A percentile compares a stretch with the other conserved stretches of the same genome.
Conservation (phyloP, 2,329 filamentous ascomycete genomes). For the Aulographum hederae region DNA sequence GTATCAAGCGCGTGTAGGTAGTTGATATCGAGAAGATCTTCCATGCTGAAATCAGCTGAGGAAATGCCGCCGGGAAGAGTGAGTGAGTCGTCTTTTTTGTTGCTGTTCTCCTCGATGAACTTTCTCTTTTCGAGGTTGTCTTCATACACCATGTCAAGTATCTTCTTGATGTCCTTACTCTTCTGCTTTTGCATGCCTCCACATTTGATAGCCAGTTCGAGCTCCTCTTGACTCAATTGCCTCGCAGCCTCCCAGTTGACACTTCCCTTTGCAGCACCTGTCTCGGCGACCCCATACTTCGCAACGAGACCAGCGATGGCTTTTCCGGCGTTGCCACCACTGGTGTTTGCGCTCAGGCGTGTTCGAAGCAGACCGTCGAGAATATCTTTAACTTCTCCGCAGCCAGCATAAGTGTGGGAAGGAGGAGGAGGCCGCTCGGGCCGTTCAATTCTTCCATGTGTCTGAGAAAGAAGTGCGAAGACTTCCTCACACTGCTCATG, state of each 20-base stretch:
- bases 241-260: constrained; percentile 60
- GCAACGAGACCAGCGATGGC: constrained; percentile 48
- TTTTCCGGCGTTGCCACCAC: constrained; percentile 40
- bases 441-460: constrained; percentile 45
- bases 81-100: no score
- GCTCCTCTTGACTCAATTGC: constrained; percentile 34
- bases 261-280: constrained; percentile 49
- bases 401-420: constrained; percentile 53
- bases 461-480: constrained; percentile 40
- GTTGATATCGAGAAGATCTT: no score
- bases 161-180: constrained; percentile 52
- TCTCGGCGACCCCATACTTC: constrained; percentile 42
- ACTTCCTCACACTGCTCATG: constrained; percentile 52
- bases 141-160: constrained; percentile 52
- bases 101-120: constrained; percentile 25
- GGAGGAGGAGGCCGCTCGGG: constrained; percentile 25
- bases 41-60: no score
- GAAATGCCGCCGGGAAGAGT: no score
- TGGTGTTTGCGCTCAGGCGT: constrained; percentile 42
- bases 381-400: constrained; percentile 46
- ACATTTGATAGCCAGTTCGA: constrained; percentile 50
- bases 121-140: constrained; percentile 41
- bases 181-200: constrained; percentile 58
- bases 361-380: constrained; percentile 46
- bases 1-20: no score